These are phyloP conservation scores for Cyclotella baltica DNA, from an alignment of 108 stramenopile species.

Conservation along the genomic window DNA sequence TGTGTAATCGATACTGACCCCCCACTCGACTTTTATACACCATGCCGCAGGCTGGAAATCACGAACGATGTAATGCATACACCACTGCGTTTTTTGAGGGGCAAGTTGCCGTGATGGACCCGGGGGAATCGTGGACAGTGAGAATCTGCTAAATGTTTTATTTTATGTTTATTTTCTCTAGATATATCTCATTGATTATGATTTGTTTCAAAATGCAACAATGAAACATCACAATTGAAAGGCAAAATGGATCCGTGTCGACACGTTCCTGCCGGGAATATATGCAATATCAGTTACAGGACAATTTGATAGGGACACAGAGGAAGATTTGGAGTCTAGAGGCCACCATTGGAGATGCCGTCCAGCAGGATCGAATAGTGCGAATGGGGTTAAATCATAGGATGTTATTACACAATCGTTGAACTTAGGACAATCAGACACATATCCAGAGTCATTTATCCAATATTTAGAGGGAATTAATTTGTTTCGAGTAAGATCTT, in stretches of 20 bases:
- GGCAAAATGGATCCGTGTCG: slow-evolving; percentile 84
- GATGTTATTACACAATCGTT: background rate
- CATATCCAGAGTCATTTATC: too few relatives aligned
- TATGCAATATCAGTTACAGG: slow-evolving; percentile 90
- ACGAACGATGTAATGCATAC: slow-evolving; percentile 70
- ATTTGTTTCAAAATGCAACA: background rate
- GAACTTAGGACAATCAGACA: background rate
- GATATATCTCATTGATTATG: background rate
- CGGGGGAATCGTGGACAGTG: slow-evolving; percentile 88
- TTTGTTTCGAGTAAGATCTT: too few relatives aligned
- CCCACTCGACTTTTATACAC: too few relatives aligned
- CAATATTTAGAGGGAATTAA: too few relatives aligned
- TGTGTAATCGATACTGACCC: background rate
- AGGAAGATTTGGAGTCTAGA: slow-evolving; percentile 85
- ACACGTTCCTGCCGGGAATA: slow-evolving; percentile 80
- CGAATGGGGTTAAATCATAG: background rate
- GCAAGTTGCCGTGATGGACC: slow-evolving; percentile 89
- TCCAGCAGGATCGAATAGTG: slow-evolving; percentile 39
- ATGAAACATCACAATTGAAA: background rate
- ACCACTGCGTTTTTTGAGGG: slow-evolving; percentile 92
- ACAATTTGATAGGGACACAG: slow-evolving; percentile 81
- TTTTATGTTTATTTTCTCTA: background rate
- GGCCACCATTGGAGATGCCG: slow-evolving; percentile 88
- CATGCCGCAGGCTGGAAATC: slow-evolving; percentile 59
- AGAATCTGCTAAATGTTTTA: background rate